Evolutionary conservation across 768 basidiomycete genomes (phyloP), one percentile per base, ranked within the genome.

Genomic region (Cantharellus anzutake): DNA sequence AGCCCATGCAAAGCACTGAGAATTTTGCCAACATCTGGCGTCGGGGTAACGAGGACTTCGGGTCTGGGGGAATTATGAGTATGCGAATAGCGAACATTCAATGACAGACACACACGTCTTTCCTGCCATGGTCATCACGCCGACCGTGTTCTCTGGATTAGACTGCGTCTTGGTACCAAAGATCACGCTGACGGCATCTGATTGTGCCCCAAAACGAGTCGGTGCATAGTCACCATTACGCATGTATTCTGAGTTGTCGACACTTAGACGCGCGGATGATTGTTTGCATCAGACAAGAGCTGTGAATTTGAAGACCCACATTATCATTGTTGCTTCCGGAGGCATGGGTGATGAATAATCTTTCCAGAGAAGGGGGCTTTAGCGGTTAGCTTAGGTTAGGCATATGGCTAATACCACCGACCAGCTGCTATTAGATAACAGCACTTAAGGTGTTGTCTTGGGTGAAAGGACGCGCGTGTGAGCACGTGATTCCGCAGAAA

Each of bases 241-340:
- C 84, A 96, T 96, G 72, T 84, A 93, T 71, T 93, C 90, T 2
- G 91, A 96, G 70, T 97, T 97, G 80, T 99, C 96, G 62, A 98
- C 82, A 11, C 71, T 72, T 64, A 3, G 3, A 37, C 52, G 48
- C 29, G 11, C 11, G 44, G 44, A 48, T 48, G 11, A 48, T 48
- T 48, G 20, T 29, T 48, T 11, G 44, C 29, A 48, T 48, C 44
- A 48, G 11, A 11, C 44, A 11, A 11, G 41, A 11, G 42, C 51
- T 40, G 14, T 5, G 55, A 20, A n/a, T 2, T 51, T 51, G 56
- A 3, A 42, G 37, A 2, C 68, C 63, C 39, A 72, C 68, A 99
- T 76, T 74, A 98, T 82, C 82, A 99, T 92, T 34, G 92, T 94
- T 44, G 94, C 93, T 81, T 99, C 93, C 68, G 96, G 79, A 65